Base-by-base conservation (phyloP, 176 grass and related monocot species). In the Lolium multiflorum region DNA sequence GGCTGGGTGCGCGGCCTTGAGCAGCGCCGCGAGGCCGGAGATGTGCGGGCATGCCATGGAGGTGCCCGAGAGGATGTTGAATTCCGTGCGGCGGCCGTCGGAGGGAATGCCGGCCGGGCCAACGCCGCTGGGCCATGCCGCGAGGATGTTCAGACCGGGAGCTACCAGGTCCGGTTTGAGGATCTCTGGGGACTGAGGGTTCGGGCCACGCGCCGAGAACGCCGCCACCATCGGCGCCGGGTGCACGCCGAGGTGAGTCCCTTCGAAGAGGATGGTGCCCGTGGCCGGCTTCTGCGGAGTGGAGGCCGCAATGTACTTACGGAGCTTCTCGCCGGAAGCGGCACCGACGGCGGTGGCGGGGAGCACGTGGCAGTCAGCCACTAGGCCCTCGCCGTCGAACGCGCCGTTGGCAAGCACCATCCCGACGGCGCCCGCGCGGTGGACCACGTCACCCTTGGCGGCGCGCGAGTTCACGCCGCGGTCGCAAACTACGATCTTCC, bases 21-120 rank as follows among this genome's bases (percentile, higher is more conserved):
- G 96, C 79, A 98, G 74, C 2, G 96, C 93, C 0, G 92, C 93
- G 1, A 98, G 96, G 21, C 96, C 96, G 6, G 96, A 98, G 24
- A 98, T 82, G 84, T 98, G 96, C 24, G 93, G 96, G 86, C 96
- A 98, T 2, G 96, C 96, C 96, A 98, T 98, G 58, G 96, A 95
- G 4, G 96, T 98, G 20, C 96, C 96, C 0, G 96, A 98, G 20
- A 98, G 91, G 71, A 98, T 98, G 84, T 98, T 98, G 87, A 98
- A 98, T 25, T 95, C 93, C 0, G 93, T 93, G 46, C 78, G 90
- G 2, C 96, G 90, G 18, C 52, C 26, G 26, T 98, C 96, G 0
- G 93, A 91, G 52, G 91, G 84, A 48, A 98, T 91, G 52, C 96
- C 90, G 4, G 93, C 96, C 0, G 96, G 96, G 5, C 96, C 96